phyloP scores from a whole-genome alignment of 1,284 basidiomycete genomes.

The Boletellus deceptivus region DNA sequence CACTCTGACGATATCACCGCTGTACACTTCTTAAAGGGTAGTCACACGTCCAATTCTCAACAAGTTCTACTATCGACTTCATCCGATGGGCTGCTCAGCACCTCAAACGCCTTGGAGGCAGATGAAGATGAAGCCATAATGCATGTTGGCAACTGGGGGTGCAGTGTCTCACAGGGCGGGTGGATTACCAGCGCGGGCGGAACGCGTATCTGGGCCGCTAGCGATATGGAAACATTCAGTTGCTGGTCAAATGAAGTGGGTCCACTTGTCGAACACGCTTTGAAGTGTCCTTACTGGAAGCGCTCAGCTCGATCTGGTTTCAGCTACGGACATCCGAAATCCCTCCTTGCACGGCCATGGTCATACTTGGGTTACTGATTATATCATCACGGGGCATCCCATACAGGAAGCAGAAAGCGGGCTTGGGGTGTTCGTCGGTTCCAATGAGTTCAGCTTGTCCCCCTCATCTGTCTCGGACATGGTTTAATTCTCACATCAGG shows the following conservation, averaged over 20 bases:
- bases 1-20: constrained; percentile 79
- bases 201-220: constrained; percentile 62
- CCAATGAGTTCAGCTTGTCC: constrained; percentile 51
- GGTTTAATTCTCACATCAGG: constrained; percentile 34
- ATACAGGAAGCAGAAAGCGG: constrained; percentile 23
- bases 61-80: constrained; percentile 64
- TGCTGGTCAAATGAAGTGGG: constrained; percentile 68
- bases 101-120: constrained; percentile 61
- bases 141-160: constrained; percentile 72
- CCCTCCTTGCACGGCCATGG: constrained; percentile 47
- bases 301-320: constrained; percentile 48
- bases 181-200: constrained; percentile 48
- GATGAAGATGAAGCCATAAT: constrained; percentile 76
- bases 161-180: constrained; percentile 70
- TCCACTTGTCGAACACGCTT: neutral
- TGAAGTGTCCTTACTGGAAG: neutral
- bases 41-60: constrained; percentile 23
- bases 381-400: constrained; percentile 49
- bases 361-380: constrained; percentile 61
- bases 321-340: constrained; percentile 51
- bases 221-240: constrained; percentile 84
- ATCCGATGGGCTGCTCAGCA: constrained; percentile 68
- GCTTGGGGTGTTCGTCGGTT: constrained; percentile 53
- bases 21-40: constrained; percentile 48
- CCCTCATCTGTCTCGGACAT: neutral